Percentiles rank a stretch among this genome's conserved stretches.
phyloP scores from a whole-genome alignment of 768 basidiomycete species.

The Tylopilus subfusipes region DNA sequence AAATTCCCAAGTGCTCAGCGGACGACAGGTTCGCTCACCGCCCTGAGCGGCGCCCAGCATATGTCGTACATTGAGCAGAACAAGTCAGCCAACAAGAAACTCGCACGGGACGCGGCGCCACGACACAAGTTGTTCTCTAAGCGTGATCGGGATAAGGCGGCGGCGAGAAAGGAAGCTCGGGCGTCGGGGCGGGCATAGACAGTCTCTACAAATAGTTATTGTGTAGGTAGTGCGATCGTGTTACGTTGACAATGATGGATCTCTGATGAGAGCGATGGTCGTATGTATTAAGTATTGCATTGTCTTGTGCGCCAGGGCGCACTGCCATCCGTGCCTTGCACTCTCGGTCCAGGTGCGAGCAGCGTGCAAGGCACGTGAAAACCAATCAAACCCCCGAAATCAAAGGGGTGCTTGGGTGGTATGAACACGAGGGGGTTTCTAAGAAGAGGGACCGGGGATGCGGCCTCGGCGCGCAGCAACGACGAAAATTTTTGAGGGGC shows the following conservation, averaged over 20 bases:
- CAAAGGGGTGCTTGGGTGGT: conserved; percentile 22
- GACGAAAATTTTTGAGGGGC: neutral
- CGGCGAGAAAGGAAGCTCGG: conserved; percentile 45
- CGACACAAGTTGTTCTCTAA: conserved; percentile 81
- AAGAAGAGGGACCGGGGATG: conserved; percentile 2
- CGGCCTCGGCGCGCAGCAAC: neutral
- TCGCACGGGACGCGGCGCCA: conserved; percentile 49
- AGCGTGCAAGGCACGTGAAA: conserved; percentile 29
- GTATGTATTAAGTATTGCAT: neutral
- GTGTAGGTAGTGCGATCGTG: conserved; percentile 19
- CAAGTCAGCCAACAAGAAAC: conserved; percentile 82
- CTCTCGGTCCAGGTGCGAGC: conserved; percentile 21
- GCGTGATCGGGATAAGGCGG: conserved; percentile 72
- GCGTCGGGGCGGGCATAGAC: conserved; percentile 28
- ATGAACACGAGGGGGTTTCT: conserved; percentile 27
- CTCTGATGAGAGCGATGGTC: conserved; percentile 12
- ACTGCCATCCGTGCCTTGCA: conserved; percentile 19
- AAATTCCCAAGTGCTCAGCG: conserved; percentile 68
- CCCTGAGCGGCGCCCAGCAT: conserved; percentile 84
- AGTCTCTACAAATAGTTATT: neutral
- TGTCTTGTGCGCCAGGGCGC: conserved; percentile 14
- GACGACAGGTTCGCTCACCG: conserved; percentile 76
- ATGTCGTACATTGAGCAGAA: conserved; percentile 94
- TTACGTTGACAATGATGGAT: conserved; percentile 5
- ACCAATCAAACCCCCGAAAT: conserved; percentile 26